phyloP scores from a whole-genome alignment of 768 basidiomycete genomes.

The Lactarius tabidus region DNA sequence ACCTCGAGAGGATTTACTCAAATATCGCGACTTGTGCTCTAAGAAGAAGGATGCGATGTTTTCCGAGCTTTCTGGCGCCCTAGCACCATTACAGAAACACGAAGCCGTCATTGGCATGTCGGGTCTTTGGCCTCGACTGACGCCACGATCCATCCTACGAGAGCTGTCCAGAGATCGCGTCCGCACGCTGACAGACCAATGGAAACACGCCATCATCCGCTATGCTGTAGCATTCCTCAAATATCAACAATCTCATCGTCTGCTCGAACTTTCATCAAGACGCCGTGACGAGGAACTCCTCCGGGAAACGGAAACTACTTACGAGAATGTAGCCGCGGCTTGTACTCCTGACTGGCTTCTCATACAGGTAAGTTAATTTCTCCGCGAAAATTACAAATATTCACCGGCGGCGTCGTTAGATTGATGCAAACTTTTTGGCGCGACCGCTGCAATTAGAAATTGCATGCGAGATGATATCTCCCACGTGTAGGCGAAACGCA shows the following conservation, averaged over 20 bases:
- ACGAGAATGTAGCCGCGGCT: not conserved
- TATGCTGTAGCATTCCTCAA: constrained; percentile 7
- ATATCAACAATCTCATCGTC: constrained; percentile 11
- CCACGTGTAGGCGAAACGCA: constrained; percentile 35
- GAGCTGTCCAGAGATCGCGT: constrained; percentile 27
- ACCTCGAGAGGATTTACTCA: not conserved
- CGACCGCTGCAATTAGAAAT: constrained; percentile 42
- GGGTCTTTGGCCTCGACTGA: constrained; percentile 16
- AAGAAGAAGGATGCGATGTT: not conserved
- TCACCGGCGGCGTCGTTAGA: constrained; percentile 29
- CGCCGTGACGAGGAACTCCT: constrained; percentile 1
- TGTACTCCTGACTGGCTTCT: constrained; percentile 14
- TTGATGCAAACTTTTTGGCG: constrained; percentile 42
- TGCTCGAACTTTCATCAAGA: constrained; percentile 9
- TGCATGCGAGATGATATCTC: constrained; percentile 46
- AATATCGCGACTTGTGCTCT: not conserved
- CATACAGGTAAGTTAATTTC: constrained; percentile 1
- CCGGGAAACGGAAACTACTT: not conserved
- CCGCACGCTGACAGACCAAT: not conserved
- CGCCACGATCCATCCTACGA: constrained; percentile 12
- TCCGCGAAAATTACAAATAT: not conserved
- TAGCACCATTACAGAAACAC: not conserved
- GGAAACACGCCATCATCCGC: not conserved
- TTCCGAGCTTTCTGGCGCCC: not conserved
- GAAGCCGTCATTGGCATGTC: not conserved